These are phyloP conservation scores for Zostera marina DNA, from an alignment of 116 monocot species.

Conservation along the genomic window DNA sequence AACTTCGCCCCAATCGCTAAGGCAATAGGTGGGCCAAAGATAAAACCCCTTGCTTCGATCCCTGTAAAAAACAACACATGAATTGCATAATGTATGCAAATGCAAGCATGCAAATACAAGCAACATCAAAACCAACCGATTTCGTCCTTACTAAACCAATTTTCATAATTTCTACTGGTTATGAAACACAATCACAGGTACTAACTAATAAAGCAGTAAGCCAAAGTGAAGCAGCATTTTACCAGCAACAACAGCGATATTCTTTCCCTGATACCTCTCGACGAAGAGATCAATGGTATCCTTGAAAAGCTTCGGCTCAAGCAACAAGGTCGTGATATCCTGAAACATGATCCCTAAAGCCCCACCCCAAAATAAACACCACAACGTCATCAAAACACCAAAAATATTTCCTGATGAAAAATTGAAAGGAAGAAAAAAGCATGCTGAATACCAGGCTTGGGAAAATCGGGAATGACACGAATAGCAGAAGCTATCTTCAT, in stretches of 20 bases:
- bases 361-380: not conserved
- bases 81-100: not conserved
- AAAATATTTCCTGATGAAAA: not conserved
- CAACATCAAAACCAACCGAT: too few species aligned
- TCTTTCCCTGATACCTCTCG: slow-evolving; percentile 55
- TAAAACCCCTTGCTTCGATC: slow-evolving; percentile 70
- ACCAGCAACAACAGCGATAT: slow-evolving; percentile 75
- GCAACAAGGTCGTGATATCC: slow-evolving; percentile 83
- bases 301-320: slow-evolving; percentile 51
- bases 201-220: not conserved
- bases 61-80: slow-evolving; percentile 18
- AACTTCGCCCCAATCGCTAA: slow-evolving; percentile 75
- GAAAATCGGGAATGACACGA: slow-evolving; percentile 52
- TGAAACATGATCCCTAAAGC: slow-evolving; percentile 82
- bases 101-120: too few species aligned
- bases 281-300: slow-evolving; percentile 75
- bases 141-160: not conserved
- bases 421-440: too few species aligned
- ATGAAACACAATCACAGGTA: not conserved
- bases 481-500: slow-evolving; percentile 35
- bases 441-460: slow-evolving; percentile 24
- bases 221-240: not conserved
- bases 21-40: slow-evolving; percentile 69
- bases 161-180: too few species aligned
- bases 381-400: not conserved